Percentiles rank a stretch among this genome's conserved stretches.
phyloP scores from a whole-genome alignment of 2,329 filamentous ascomycete species.

The Periconia macrospinosa region DNA sequence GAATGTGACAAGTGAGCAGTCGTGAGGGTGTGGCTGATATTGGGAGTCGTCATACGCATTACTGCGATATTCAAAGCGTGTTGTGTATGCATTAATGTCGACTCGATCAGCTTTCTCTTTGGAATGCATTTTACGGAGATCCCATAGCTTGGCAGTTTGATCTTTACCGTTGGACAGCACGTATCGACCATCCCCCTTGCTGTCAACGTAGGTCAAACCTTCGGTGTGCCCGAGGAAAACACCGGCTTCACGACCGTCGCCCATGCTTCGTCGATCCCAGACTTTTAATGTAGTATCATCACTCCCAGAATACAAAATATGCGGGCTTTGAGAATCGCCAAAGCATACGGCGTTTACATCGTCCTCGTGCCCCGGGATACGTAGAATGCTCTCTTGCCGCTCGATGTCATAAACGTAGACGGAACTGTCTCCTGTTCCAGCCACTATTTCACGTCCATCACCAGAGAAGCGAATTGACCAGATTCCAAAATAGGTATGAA shows the following conservation, averaged over 20 bases:
- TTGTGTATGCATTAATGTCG: conserved; percentile 60
- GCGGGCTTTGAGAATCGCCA: conserved; percentile 82
- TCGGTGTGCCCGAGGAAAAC: conserved; percentile 68
- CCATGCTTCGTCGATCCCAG: conserved; percentile 82
- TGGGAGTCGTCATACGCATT: conserved; percentile 65
- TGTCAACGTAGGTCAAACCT: conserved; percentile 69
- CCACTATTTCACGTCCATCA: conserved; percentile 86
- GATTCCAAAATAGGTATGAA: conserved; percentile 55
- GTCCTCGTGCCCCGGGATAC: conserved; percentile 75
- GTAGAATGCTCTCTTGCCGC: conserved; percentile 71
- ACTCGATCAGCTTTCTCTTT: conserved; percentile 64
- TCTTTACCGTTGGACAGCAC: conserved; percentile 94
- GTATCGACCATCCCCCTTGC: conserved; percentile 86
- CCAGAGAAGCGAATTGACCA: conserved; percentile 93
- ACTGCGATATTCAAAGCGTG: conserved; percentile 75
- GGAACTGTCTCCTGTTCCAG: conserved; percentile 76
- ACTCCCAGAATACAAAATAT: conserved; percentile 93
- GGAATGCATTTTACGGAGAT: conserved; percentile 84
- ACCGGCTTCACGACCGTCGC: conserved; percentile 63
- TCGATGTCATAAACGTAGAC: conserved; percentile 95
- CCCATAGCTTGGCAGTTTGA: conserved; percentile 97
- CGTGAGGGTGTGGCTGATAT: conserved; percentile 75
- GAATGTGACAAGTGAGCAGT: conserved; percentile 93
- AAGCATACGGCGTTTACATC: conserved; percentile 98
- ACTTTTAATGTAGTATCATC: conserved; percentile 94